Base-by-base conservation (phyloP, 2,329 filamentous ascomycete genomes). In the Fusarium coicis region DNA sequence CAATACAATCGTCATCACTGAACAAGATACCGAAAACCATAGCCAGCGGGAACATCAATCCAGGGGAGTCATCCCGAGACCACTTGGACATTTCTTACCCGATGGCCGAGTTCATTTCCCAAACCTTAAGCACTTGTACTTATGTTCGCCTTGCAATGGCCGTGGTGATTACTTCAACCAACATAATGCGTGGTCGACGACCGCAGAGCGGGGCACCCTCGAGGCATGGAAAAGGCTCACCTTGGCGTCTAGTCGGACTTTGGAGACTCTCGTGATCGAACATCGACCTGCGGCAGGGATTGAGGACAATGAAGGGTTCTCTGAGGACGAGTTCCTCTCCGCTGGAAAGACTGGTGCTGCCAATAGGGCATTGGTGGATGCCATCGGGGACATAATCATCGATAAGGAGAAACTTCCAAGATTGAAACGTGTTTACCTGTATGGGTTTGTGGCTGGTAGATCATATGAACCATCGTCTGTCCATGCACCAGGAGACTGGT, bases 181-280 rank as follows among this genome's bases (percentile, higher is more conserved):
- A 7, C n/a, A 15, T 12, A 55, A 66, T 10, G 34, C 43, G 3
- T 76, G 73, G 73, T 76, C 73, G 16, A 19, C 5, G 2, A 2
- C 2, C 0, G 56, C 73, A 0, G 71, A 76, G 10, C 16, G 14
- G 2, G 23, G 60, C 6, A 21, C 39, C 4, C 21, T 68, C 9
- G 28, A 40, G 3, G n/a, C 50, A 12, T 75, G 71, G 64, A 42
- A 30, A 12, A 28, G 9, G 0, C 10, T 76, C 1, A 23, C 76
- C 0, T 7, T 36, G 3, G 56, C 56, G 11, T 68, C 64, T 11
- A 53, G 30, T 11, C 10, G 19, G 8, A 56, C 43, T 2, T 40
- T 75, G 0, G 68, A 73, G 32, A 72, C 64, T 5, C 36, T 75
- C 11, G 62, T 74, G 0, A 5, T 75, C 4, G 68, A 75, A 8